These are phyloP conservation scores for Suillus subalutaceus DNA, from an alignment of 768 basidiomycete species.

Conservation along the genomic window DNA sequence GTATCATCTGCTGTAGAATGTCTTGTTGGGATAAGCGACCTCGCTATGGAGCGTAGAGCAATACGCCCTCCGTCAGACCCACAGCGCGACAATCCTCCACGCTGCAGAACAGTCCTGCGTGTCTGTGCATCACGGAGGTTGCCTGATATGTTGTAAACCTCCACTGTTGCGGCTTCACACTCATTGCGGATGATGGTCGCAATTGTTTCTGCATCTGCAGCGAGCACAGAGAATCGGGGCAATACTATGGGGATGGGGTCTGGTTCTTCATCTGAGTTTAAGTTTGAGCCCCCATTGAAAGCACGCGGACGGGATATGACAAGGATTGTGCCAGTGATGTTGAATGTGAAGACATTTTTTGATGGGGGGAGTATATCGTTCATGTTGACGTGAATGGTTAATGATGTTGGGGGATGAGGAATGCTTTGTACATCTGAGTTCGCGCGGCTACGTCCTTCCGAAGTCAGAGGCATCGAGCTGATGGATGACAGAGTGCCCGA, in stretches of 20 bases:
- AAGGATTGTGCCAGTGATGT: constrained; percentile 65
- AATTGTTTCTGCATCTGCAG: constrained; percentile 64
- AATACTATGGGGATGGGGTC: constrained; percentile 58
- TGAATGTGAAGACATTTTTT: constrained; percentile 68
- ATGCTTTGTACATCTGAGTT: constrained; percentile 34
- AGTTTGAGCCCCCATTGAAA: constrained; percentile 24
- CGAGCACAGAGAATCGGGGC: constrained; percentile 70
- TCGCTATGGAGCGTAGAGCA: constrained; percentile 46
- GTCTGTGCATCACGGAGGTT: constrained; percentile 62
- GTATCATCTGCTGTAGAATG: constrained; percentile 18
- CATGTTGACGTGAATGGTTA: constrained; percentile 78
- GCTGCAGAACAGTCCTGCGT: constrained; percentile 64
- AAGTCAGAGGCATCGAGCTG: constrained; percentile 36
- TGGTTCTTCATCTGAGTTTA: constrained; percentile 27
- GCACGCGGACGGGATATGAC: constrained; percentile 47
- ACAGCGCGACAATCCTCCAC: constrained; percentile 60
- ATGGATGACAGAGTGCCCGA: constrained; percentile 42
- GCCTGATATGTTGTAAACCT: constrained; percentile 63
- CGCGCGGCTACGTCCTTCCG: constrained; percentile 40
- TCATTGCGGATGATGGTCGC: constrained; percentile 65
- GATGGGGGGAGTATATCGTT: constrained; percentile 70
- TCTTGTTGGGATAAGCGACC: constrained; percentile 24
- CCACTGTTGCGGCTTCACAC: constrained; percentile 51
- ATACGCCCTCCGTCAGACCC: constrained; percentile 65
- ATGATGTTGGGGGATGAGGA: constrained; percentile 48